Evolutionary conservation across 129 eudicot genomes (phyloP), one percentile per base, ranked within the genome.

Genomic region (Calendula officinalis): DNA sequence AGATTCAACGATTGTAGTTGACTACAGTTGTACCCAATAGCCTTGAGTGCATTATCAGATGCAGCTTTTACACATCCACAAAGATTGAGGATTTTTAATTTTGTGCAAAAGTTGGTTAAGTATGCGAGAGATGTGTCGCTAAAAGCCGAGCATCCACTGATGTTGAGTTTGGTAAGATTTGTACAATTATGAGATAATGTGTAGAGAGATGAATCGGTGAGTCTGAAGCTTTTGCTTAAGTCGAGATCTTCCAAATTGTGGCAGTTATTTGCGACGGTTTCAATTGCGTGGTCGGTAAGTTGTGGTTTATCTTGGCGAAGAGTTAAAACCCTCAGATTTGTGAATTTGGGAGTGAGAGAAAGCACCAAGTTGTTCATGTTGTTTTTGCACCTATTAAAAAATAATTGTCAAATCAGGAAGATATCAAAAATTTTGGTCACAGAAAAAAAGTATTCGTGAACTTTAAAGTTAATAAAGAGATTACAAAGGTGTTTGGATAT

Each of bases 31-130:
- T 75, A 69, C 37, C 85, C 90, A 60, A 87, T 81, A 10, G 85
- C 90, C 87, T 81, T 84, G 52, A 87, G 63, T 15, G 95, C 87
- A 34, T 64, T 61, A 71, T 87, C 91, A 54, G 95, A 72, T 62
- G 95, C 90, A 58, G 95, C 83, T 71, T 70, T 81, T 1, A 84
- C 90, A 64, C 95, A 87, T n/a, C 95, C 90, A 74, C 95, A 87
- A 46, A 87, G 87, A 68, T 87, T 87, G 30, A 87, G 56, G 36
- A 56, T 30, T 54, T 76, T 87, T 38, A 87, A 8, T 56, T 87
- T 87, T 55, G 81, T 62, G 76, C 95, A 87, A 41, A 48, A 76
- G 3, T 70, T 67, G 4, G 78, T 70, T 54, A 87, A 57, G 72
- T 81, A 83, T 36, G 79, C 87, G 15, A 87, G 75, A 34, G 90